Evolutionary conservation across 2,329 filamentous ascomycete genomes (phyloP), one percentile per base, ranked within the genome.

Genomic region (Fusarium sp.): DNA sequence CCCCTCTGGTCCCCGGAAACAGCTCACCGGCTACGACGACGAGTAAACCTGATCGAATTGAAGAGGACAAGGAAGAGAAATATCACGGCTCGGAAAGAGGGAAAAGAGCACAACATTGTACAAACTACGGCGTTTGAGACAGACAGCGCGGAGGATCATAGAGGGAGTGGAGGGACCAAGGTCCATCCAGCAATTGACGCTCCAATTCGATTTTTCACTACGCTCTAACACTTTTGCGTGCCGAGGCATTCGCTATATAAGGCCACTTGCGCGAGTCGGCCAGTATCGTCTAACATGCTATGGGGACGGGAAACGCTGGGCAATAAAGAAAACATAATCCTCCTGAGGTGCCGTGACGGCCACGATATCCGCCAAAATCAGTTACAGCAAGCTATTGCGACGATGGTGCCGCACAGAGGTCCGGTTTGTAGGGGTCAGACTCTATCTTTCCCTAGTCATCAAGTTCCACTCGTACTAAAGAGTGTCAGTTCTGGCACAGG

Each of bases 401-500:
- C 50, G 59, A 54, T 60, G 52, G n/a, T 60, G 52, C 57, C 62
- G 73, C 51, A 71, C 68, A 43, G 63, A 65, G 16, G 61, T 70
- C 47, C 66, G 68, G 16, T 54, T 68, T 6, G 62, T 55, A 11
- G 70, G 65, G 55, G 64, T 65, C 62, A 82, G 76, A 70, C 79
- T 82, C 83, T 87, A 89, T 74, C 86, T 84, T 72, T 90, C 88
- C 71, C 84, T 81, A 70, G 86, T 86, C n/a, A 87, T 82, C 71
- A 90, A 79, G 67, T 86, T 89, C 89, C 89, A 91, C 77, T 91
- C 88, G 73, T 88, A 90, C 89, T 90, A 52, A 23, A 41, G 47
- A 9, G 28, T 10, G 60, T 75, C 34, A 75, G 70, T 43, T 10
- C n/a, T 15, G 23, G 7, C 7, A 39, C 11, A 4, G 6, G 2